These are phyloP conservation scores for Stephania japonica DNA, from an alignment of 164 flowering plant species.

Conservation along the genomic window DNA sequence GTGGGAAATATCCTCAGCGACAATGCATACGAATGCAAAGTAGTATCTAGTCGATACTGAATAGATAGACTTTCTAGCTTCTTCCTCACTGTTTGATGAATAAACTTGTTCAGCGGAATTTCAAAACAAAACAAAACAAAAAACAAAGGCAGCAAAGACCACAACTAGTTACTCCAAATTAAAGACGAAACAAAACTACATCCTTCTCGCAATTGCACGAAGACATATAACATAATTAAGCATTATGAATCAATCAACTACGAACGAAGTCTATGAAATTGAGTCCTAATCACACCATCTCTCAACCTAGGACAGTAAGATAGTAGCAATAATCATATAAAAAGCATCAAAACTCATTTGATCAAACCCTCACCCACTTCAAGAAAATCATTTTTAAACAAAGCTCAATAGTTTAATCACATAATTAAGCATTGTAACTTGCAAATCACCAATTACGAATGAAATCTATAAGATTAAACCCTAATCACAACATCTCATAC, in stretches of 20 bases:
- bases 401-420: background rate
- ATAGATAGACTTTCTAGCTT: constrained; percentile 75
- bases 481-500: no score
- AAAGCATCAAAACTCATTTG: background rate
- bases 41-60: constrained; percentile 73
- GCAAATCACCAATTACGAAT: no score
- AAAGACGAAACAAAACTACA: background rate
- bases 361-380: background rate
- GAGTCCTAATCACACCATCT: background rate
- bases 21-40: constrained; percentile 70
- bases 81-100: constrained; percentile 55
- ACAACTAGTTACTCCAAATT: background rate
- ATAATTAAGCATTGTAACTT: no score
- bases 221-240: background rate
- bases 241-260: no score
- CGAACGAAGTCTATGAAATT: no score
- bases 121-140: background rate
- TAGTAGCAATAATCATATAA: no score
- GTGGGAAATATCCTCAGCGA: constrained; percentile 59
- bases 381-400: background rate
- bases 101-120: background rate
- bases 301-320: background rate
- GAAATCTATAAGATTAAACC: no score
- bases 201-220: no score
- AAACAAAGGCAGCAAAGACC: background rate